These are phyloP conservation scores for Solanum neorickii DNA, from an alignment of 257 asterid genomes.

Conservation along the genomic window DNA sequence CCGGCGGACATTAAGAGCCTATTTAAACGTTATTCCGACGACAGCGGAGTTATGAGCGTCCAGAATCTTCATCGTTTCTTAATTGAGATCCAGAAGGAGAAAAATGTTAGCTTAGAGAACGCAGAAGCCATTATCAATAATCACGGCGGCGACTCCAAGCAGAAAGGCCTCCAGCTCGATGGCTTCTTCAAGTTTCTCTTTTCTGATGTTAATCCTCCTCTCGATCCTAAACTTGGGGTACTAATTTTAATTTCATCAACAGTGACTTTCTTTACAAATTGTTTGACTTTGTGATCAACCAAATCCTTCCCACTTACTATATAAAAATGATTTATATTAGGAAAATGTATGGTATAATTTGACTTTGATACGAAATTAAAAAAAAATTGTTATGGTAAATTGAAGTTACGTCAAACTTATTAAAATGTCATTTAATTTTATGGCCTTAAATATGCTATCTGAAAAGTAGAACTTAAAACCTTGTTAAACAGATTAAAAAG, in stretches of 20 bases:
- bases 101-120: slow-evolving; percentile 34
- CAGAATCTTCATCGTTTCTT: slow-evolving; percentile 43
- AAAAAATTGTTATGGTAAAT: too few relatives aligned
- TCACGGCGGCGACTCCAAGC: slow-evolving; percentile 22
- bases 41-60: slow-evolving; percentile 34
- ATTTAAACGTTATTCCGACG: slow-evolving; percentile 33
- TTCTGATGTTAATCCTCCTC: slow-evolving; percentile 49
- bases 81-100: slow-evolving; percentile 59
- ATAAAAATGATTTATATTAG: background rate
- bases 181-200: slow-evolving; percentile 47
- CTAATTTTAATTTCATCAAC: background rate
- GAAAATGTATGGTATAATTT: too few relatives aligned
- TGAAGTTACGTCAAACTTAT: background rate
- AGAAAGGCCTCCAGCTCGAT: slow-evolving; percentile 30
- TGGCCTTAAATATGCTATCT: too few relatives aligned
- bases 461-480: too few relatives aligned
- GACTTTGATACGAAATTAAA: too few relatives aligned
- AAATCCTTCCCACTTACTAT: background rate
- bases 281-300: background rate
- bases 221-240: slow-evolving; percentile 46
- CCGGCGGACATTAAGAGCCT: slow-evolving; percentile 40
- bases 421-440: too few relatives aligned
- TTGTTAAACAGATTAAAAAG: background rate
- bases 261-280: background rate
- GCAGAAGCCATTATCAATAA: slow-evolving; percentile 43